These are phyloP conservation scores for Hirschfeldia incana DNA, from an alignment of 345 rosid species.

Conservation along the genomic window DNA sequence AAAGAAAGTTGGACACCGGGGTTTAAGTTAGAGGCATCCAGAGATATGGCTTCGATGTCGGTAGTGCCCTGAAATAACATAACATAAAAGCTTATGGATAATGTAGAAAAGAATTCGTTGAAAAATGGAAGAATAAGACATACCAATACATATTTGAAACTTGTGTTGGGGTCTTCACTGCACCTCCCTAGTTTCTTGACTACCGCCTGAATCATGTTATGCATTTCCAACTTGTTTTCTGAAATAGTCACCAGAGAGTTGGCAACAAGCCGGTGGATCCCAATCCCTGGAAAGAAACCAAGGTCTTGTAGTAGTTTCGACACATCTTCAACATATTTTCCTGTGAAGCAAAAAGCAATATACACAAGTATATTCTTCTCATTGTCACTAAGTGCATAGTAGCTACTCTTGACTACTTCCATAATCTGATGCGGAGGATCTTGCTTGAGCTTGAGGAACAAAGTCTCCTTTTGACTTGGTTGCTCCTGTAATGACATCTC, in stretches of 20 bases:
- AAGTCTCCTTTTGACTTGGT: background rate
- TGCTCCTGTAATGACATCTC: background rate
- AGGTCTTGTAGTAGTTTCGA: conserved; percentile 20
- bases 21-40: conserved; percentile 5
- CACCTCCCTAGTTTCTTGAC: conserved; percentile 16
- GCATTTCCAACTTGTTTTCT: conserved; percentile 16
- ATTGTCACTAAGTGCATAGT: background rate
- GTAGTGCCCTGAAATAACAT: conserved; percentile 26
- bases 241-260: conserved; percentile 31
- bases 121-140: background rate
- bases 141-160: conserved; percentile 18
- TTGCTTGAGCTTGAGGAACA: background rate
- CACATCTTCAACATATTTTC: background rate
- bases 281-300: conserved; percentile 17
- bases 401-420: conserved; percentile 4
- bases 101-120: background rate
- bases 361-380: conserved; percentile 1
- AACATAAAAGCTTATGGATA: background rate
- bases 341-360: background rate
- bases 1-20: background rate
- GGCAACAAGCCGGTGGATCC: conserved; percentile 27
- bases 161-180: conserved; percentile 5
- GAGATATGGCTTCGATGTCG: conserved; percentile 25
- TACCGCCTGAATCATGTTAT: conserved; percentile 26
- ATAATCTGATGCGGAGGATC: background rate